phyloP scores from a whole-genome alignment of 768 basidiomycete species.

The Phlebiopsis gigantea region DNA sequence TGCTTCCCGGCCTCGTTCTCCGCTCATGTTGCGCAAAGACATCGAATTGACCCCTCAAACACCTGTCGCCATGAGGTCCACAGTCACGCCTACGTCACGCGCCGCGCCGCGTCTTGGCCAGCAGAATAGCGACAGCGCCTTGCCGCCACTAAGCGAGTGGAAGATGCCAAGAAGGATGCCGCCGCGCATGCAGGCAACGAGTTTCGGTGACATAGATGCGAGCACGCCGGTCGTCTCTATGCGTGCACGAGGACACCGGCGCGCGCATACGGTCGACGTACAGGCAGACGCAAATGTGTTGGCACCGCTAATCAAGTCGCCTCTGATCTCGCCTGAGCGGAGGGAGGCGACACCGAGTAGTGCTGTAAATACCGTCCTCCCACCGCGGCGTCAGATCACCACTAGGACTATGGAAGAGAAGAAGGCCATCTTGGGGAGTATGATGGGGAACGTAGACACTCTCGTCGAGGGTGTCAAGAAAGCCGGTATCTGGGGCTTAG shows the following conservation, averaged over 20 bases:
- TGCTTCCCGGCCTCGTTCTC: slow-evolving; percentile 21
- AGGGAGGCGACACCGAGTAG: too few species aligned
- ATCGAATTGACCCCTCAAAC: not conserved
- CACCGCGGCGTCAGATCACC: not conserved
- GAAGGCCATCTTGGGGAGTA: slow-evolving; percentile 70
- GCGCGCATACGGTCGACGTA: not conserved
- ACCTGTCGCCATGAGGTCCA: not conserved
- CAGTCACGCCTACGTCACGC: slow-evolving; percentile 13
- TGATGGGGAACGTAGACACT: slow-evolving; percentile 89
- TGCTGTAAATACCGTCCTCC: not conserved
- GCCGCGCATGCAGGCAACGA: slow-evolving; percentile 1
- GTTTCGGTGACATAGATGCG: not conserved
- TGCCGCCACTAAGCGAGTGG: slow-evolving; percentile 5
- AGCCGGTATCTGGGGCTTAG: slow-evolving; percentile 84
- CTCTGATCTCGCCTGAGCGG: not conserved
- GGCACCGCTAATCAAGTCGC: not conserved
- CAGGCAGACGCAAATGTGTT: not conserved
- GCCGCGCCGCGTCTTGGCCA: slow-evolving; percentile 1
- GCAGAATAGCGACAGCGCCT: slow-evolving; percentile 13
- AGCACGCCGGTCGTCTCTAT: not conserved
- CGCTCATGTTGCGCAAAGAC: not conserved
- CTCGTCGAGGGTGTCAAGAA: slow-evolving; percentile 83
- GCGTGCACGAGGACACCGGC: not conserved
- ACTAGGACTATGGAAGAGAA: slow-evolving; percentile 64
- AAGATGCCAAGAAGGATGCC: not conserved